Percentiles rank a stretch among this genome's conserved stretches.
phyloP scores from a whole-genome alignment of 2,329 filamentous ascomycete genomes.

The Exophiala alcalophila region DNA sequence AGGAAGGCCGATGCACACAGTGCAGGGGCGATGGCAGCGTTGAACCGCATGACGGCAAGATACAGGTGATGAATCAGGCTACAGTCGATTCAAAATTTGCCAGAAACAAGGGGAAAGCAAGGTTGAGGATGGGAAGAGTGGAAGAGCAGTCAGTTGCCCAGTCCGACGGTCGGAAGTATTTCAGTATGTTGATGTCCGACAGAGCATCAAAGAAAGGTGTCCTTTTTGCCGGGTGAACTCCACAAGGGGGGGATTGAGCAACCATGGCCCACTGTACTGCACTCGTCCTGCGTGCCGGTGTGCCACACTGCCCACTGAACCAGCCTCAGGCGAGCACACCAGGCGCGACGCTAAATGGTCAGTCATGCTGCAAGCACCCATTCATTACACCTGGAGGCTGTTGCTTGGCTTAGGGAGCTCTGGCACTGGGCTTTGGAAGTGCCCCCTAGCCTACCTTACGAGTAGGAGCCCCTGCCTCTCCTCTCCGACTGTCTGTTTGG shows the following conservation, averaged over 20 bases:
- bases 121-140: slow-evolving; percentile 21
- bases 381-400: too few relatives aligned
- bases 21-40: slow-evolving; percentile 69
- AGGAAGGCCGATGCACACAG: slow-evolving; percentile 69
- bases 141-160: background rate
- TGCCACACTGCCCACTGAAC: too few relatives aligned
- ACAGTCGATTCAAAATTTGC: slow-evolving; percentile 12
- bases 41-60: slow-evolving; percentile 77
- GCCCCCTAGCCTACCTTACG: too few relatives aligned
- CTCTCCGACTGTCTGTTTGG: too few relatives aligned
- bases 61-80: slow-evolving; percentile 20
- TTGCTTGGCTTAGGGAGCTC: too few relatives aligned
- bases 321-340: too few relatives aligned
- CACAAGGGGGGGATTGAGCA: slow-evolving; percentile 17
- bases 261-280: slow-evolving; percentile 1
- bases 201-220: slow-evolving; percentile 31
- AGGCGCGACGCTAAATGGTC: too few relatives aligned
- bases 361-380: too few relatives aligned
- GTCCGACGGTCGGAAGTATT: slow-evolving; percentile 15
- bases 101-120: slow-evolving; percentile 25
- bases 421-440: too few relatives aligned
- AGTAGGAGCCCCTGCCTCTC: too few relatives aligned
- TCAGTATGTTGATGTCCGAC: too few relatives aligned
- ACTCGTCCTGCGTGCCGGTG: background rate
- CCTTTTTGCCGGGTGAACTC: slow-evolving; percentile 24